phyloP scores from a whole-genome alignment of 2,329 filamentous ascomycete genomes.

The Rutstroemia sp. region DNA sequence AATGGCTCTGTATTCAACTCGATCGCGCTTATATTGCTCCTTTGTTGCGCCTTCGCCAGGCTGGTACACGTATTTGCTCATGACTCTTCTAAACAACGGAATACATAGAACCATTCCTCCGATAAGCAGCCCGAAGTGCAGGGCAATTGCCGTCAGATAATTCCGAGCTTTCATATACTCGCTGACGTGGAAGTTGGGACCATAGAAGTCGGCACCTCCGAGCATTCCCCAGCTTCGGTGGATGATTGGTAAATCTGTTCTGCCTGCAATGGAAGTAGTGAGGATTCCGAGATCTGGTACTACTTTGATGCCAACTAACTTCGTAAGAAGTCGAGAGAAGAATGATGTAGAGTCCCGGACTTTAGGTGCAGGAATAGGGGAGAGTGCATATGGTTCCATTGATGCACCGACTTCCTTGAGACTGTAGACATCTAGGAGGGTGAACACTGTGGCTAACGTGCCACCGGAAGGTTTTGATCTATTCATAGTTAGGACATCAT shows the following conservation, averaged over 20 bases:
- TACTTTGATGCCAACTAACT: slow-evolving; percentile 41
- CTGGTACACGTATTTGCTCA: slow-evolving; percentile 38
- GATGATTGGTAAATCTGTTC: slow-evolving; percentile 47
- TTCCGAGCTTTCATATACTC: slow-evolving; percentile 47
- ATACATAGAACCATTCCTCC: slow-evolving; percentile 34
- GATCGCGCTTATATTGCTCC: slow-evolving; percentile 49
- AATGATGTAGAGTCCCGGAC: slow-evolving; percentile 7
- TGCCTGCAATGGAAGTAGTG: slow-evolving; percentile 43
- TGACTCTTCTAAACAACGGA: slow-evolving; percentile 33
- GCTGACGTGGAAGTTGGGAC: slow-evolving; percentile 51
- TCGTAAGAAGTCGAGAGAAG: slow-evolving; percentile 34
- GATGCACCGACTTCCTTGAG: slow-evolving; percentile 40
- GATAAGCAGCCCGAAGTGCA: slow-evolving; percentile 43
- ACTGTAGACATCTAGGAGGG: slow-evolving; percentile 45
- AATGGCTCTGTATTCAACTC: slow-evolving; percentile 56
- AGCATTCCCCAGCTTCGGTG: slow-evolving; percentile 56
- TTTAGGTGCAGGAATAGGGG: slow-evolving; percentile 40
- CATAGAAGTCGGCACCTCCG: slow-evolving; percentile 43
- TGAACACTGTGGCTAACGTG: slow-evolving; percentile 60
- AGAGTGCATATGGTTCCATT: slow-evolving; percentile 46
- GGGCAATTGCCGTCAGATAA: slow-evolving; percentile 40
- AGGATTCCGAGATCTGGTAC: slow-evolving; percentile 47
- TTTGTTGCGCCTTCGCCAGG: slow-evolving; percentile 48
- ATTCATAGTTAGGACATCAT: slow-evolving; percentile 11
- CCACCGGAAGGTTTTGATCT: slow-evolving; percentile 53